Evolutionary conservation across 108 stramenopile genomes (phyloP).

Genomic region (Cylindrotheca closterium): DNA sequence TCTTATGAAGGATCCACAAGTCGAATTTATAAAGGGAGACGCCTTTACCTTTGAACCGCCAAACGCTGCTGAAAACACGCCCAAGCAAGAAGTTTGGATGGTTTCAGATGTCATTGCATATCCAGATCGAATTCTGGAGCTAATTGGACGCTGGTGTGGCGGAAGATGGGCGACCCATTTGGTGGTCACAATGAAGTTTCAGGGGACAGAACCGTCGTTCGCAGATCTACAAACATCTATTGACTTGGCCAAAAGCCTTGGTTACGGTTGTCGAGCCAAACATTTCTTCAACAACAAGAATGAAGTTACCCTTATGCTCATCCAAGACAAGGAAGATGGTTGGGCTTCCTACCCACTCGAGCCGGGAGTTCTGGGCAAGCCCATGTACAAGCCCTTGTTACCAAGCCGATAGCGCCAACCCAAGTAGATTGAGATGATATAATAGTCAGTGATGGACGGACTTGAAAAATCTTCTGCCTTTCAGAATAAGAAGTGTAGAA

Average conservation of each 20-base stretch:
- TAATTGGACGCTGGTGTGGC: constrained; percentile 43
- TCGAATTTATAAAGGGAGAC: constrained; percentile 51
- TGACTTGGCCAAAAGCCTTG: constrained; percentile 21
- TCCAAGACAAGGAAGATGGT: neutral
- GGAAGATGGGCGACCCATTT: constrained; percentile 28
- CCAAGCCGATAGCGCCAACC: no score
- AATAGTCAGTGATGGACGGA: no score
- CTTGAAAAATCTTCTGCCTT: no score
- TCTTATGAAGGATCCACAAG: constrained; percentile 44
- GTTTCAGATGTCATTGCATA: constrained; percentile 64
- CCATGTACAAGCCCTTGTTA: constrained; percentile 3
- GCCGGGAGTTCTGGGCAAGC: constrained; percentile 3
- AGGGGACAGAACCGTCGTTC: constrained; percentile 33
- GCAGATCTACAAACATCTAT: constrained; percentile 34
- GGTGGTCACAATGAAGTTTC: constrained; percentile 64
- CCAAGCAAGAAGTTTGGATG: constrained; percentile 43
- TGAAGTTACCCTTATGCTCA: constrained; percentile 62
- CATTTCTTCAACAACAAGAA: constrained; percentile 74
- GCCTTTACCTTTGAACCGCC: constrained; percentile 49
- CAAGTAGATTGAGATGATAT: no score
- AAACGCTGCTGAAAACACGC: neutral
- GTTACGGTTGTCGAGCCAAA: constrained; percentile 36
- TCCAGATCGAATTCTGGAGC: constrained; percentile 44
- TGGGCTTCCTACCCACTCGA: constrained; percentile 2
- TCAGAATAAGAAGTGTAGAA: no score